phyloP scores from a whole-genome alignment of 306 rosid genomes.

The Sphenostylis stenocarpa region DNA sequence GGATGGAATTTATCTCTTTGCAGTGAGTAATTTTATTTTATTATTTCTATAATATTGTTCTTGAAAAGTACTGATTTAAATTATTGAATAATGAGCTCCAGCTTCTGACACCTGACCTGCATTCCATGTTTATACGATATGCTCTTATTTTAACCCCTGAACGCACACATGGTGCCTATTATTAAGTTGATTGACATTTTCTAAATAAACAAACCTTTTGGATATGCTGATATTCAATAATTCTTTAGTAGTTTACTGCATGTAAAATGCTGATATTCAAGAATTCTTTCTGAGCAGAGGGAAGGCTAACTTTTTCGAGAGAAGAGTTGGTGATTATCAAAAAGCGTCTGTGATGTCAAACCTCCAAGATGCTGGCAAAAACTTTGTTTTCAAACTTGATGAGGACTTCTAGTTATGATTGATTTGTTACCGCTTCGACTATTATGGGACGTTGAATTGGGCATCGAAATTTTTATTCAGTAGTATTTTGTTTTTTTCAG shows the following conservation, averaged over 20 bases:
- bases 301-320: slow-evolving; percentile 89
- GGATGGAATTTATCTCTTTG: slow-evolving; percentile 95
- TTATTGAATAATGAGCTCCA: background rate
- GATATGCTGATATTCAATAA: background rate
- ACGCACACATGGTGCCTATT: background rate
- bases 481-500: background rate
- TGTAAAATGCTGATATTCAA: background rate
- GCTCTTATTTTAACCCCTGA: slow-evolving; percentile 2
- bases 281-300: slow-evolving; percentile 56
- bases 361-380: slow-evolving; percentile 73
- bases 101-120: slow-evolving; percentile 10
- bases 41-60: background rate
- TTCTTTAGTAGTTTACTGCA: background rate
- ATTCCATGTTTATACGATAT: background rate
- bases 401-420: slow-evolving; percentile 63
- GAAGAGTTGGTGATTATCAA: slow-evolving; percentile 92
- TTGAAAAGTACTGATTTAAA: background rate
- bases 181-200: background rate
- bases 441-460: slow-evolving; percentile 27
- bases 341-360: slow-evolving; percentile 91
- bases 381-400: slow-evolving; percentile 75
- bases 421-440: slow-evolving; percentile 14
- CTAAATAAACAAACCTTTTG: background rate
- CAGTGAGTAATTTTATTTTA: slow-evolving; percentile 60
- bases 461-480: slow-evolving; percentile 32